Base-by-base conservation (phyloP, 257 asterid species). In the Solanum ossicruentum region DNA sequence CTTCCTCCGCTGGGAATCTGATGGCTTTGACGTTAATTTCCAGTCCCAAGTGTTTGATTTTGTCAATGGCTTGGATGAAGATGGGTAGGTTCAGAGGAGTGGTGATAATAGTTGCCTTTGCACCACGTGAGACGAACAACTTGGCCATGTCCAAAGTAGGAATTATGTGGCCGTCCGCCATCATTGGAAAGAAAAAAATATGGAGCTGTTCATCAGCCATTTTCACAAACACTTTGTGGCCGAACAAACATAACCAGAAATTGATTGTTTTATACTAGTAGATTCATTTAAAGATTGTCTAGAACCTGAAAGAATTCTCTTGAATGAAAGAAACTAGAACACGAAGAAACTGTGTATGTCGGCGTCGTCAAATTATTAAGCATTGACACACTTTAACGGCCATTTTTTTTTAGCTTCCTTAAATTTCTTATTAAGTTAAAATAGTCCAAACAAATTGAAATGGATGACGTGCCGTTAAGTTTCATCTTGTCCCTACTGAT, bases 161-260 rank as follows among this genome's bases (percentile, higher is more conserved):
- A 52, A 88, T 84, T 81, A 86, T 86, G 52, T 88, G 90, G 70
- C 90, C 90, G 5, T 63, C 84, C 20, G 87, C 90, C 75, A 88
- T 52, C 57, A 86, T 32, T 18, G 90, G 90, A 60, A 88, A 81
- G 79, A 87, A 81, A 45, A 87, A 71, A 32, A 92, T 71, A 57
- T 88, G 92, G 12, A 88, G 80, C 81, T 80, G 83, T 70, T 47
- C 32, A 77, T 45, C 18, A 77, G 60, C 58, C 43, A 79, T 79
- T 79, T 32, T 69, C 49, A 17, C n/a, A 67, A 67, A 36, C 67
- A 63, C 18, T 26, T 1, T 26, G 26, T 26, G 26, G 26, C 26
- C 26, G 26, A 26, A 26, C 26, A 26, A 26, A 26, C 26, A 26
- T 26, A 26, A 26, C 26, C 26, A 26, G 26, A 26, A 26, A 26